Evolutionary conservation across 192 early-diverging fungal genomes (phyloP).

Genomic region (Linnemannia zychae): DNA sequence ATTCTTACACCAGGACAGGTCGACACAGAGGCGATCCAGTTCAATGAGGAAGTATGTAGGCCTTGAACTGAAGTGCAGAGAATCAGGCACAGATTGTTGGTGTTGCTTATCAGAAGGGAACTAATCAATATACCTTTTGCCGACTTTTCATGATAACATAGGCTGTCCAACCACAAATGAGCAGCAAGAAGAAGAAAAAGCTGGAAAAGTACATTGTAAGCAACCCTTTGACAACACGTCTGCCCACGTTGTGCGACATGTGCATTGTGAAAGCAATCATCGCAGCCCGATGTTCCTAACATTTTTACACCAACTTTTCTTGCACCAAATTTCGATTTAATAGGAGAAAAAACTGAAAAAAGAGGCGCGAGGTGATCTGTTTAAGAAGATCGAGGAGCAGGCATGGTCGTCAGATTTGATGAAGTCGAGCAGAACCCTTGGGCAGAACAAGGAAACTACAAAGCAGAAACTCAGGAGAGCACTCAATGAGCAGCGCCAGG

Average conservation of each 20-base stretch:
- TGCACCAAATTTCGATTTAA: not conserved
- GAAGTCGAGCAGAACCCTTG: constrained; percentile 78
- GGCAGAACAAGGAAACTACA: constrained; percentile 74
- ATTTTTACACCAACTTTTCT: not conserved
- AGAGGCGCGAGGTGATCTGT: constrained; percentile 74
- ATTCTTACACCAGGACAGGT: constrained; percentile 41
- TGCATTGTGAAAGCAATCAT: too few relatives aligned
- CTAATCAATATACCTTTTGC: not conserved
- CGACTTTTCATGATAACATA: not conserved
- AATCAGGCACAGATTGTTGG: not conserved
- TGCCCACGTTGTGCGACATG: not conserved
- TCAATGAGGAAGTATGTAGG: constrained; percentile 30
- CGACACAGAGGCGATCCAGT: constrained; percentile 21
- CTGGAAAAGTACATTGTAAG: constrained; percentile 85
- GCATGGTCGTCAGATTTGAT: constrained; percentile 78
- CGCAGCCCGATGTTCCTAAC: not conserved
- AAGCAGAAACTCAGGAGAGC: constrained; percentile 77
- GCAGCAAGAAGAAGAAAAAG: constrained; percentile 81
- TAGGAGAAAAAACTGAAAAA: constrained; percentile 87
- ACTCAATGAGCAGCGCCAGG: constrained; percentile 74
- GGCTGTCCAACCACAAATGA: constrained; percentile 61
- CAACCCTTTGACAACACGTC: not conserved
- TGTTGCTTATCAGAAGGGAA: not conserved
- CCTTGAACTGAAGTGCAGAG: not conserved
- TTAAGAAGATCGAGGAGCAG: constrained; percentile 75